Evolutionary conservation across 495 filamentous ascomycete species (phyloP).

Genomic region (Pseudoneurospora amorphoporcata): DNA sequence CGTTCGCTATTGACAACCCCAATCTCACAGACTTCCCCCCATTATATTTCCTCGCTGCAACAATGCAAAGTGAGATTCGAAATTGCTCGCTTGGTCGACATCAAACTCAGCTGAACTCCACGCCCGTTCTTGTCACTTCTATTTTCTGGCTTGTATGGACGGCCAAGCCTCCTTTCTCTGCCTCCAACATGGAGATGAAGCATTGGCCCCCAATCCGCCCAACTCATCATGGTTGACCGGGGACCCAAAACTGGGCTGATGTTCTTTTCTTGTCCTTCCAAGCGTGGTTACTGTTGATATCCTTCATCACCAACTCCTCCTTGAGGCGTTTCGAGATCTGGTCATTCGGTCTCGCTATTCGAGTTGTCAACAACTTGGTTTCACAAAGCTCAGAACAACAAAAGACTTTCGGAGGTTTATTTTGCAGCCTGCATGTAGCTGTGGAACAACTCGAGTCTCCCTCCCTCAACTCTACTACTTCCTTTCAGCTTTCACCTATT

Average conservation of each 20-base stretch:
- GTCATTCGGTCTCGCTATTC: slow-evolving; percentile 1
- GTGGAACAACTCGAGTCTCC: not conserved
- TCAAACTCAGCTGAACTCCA: not conserved
- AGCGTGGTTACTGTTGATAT: not conserved
- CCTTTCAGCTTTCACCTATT: not conserved
- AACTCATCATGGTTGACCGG: not conserved
- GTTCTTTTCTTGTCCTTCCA: not conserved
- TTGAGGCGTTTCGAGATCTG: not conserved
- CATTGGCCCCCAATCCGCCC: slow-evolving; percentile 14
- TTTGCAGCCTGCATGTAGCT: not conserved
- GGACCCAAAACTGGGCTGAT: not conserved
- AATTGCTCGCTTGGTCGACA: not conserved
- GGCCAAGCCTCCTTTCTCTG: slow-evolving; percentile 6
- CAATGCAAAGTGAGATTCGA: not conserved
- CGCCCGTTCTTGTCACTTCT: not conserved
- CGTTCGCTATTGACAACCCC: no score
- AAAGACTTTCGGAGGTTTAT: not conserved
- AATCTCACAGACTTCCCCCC: not conserved
- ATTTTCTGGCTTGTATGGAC: not conserved
- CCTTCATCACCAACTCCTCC: not conserved
- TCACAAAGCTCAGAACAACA: not conserved
- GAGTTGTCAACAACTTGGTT: not conserved
- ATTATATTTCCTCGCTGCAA: not conserved
- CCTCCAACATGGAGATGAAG: slow-evolving; percentile 6
- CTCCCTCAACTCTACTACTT: not conserved